A percentile compares a stretch with the other conserved stretches of the same genome.
Conservation (phyloP, 164 flowering plant genomes). For the Houttuynia cordata region DNA sequence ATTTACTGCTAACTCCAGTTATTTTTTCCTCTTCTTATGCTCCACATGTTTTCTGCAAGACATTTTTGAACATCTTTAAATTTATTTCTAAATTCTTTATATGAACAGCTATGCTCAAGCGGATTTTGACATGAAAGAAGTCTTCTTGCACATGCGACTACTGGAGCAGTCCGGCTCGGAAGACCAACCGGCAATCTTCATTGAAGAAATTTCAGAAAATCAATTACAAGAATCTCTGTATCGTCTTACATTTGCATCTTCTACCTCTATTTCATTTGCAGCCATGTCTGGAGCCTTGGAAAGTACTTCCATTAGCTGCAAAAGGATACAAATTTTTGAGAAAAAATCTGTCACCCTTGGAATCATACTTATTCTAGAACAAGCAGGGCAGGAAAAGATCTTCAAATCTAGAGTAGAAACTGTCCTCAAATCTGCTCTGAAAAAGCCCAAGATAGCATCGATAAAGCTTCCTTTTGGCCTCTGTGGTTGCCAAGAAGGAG, state of each 20-base stretch:
- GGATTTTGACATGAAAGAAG: conserved; percentile 88
- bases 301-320: conserved; percentile 57
- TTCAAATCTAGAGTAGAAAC: conserved; percentile 47
- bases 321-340: conserved; percentile 90
- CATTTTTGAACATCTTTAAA: too few relatives aligned
- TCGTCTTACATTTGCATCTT: conserved; percentile 80
- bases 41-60: too few relatives aligned
- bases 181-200: conserved; percentile 56
- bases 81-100: too few relatives aligned
- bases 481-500: conserved; percentile 93
- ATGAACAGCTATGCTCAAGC: conserved; percentile 71
- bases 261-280: conserved; percentile 70
- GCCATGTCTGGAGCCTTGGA: conserved; percentile 71
- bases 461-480: conserved; percentile 86
- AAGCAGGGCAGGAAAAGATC: conserved; percentile 52
- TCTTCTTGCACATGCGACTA: conserved; percentile 69
- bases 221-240: conserved; percentile 38
- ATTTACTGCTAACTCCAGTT: too few relatives aligned
- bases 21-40: too few relatives aligned
- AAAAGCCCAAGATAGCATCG: conserved; percentile 42
- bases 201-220: conserved; percentile 52
- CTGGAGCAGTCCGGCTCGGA: conserved; percentile 62
- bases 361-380: conserved; percentile 39
- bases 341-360: conserved; percentile 72
- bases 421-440: conserved; percentile 54